Evolutionary conservation across 805 yeast species (phyloP), one percentile per base, ranked within the genome.

Genomic region (Ogataea chonburiensis): DNA sequence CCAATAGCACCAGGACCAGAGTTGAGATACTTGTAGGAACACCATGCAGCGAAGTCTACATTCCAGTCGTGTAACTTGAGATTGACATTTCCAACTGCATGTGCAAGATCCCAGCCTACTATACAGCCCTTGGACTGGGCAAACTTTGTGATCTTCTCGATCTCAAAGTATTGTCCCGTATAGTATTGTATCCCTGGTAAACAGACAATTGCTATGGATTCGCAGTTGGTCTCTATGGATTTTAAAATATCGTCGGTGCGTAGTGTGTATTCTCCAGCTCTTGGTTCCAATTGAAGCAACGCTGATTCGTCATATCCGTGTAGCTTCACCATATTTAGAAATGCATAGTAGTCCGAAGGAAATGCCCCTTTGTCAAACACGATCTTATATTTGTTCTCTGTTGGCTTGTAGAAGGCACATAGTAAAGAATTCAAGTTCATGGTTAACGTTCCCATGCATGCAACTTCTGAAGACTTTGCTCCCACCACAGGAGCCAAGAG

Each of bases 21-120:
- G 56, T 91, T 91, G 45, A 89, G 63, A 56, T 89, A 89, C 58
- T 89, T 89, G 68, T 89, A 89, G 4, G 94, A 79, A 58, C 98
- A 89, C 88, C 96, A 89, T 13, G 77, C 86, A 1, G 97, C 98
- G 66, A 89, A 88, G 60, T 89, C 98, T 4, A 86, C 93, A 38
- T 72, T 65, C 96, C 96, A 89, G 31, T 85, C 86, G 56, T 89
- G 97, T 34, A 89, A 63, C 31, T 71, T 50, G 34, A 91, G 60
- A 6, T 77, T 79, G 2, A 86, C 89, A 58, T 91, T 91, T 2
- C 97, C 98, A 2, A 71, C 91, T 2, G 94, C 96, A 58, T 89
- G 98, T 1, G 98, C 98, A 48, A 89, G 68, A 59, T 89, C 98
- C 96, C 96, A 89, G 1, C 96, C 97, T 18, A 81, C 84, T 2